Evolutionary conservation across 2,329 filamentous ascomycete genomes (phyloP), one percentile per base, ranked within the genome.

Genomic region (Colletotrichum graminicola): DNA sequence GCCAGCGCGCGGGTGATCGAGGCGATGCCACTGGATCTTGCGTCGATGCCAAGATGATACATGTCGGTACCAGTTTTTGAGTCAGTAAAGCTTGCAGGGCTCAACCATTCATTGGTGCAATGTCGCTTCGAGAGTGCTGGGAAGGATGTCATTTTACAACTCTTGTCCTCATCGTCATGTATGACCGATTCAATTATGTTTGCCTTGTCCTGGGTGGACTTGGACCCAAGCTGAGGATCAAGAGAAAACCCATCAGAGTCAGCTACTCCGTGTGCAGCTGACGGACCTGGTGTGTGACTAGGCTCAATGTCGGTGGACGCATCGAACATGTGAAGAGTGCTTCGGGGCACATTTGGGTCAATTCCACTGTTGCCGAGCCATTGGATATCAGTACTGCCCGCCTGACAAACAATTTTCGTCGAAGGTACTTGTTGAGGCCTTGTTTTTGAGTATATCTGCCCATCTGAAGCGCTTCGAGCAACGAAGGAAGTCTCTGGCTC

Each of bases 81-180:
- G 11, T 21, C 49, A 39, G 4, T 73, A 1, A 76, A 59, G 0
- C 73, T 71, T 1, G 63, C 62, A 2, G 75, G 76, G 8, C 72
- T 77, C n/a, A 77, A 55, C 78, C 78, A 80, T 6, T 82, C 81
- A 12, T 74, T 69, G 0, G 80, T 82, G 51, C 76, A 78, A 11
- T 79, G 76, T 6, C 80, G 77, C 12, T 77, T 75, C 12, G 71
- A 73, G 11, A 82, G 74, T 32, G 76, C 75, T 16, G 80, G 80
- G 61, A 82, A 83, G 12, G 78, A 82, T 2, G 76, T 79, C 7
- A 82, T 79, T 4, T 21, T 34, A 21, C 21, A 6, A 3, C n/a
- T 23, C n/a, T 18, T 26, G 2, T 43, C 18, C 49, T 52, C 21
- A 14, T 66, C 32, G 14, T 18, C 34, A 8, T 51, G 2, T 2